Percentiles rank a stretch among this genome's conserved stretches.
These are phyloP conservation scores for Neurospora sp. DNA, from an alignment of 495 filamentous ascomycete species.

Conservation along the genomic window DNA sequence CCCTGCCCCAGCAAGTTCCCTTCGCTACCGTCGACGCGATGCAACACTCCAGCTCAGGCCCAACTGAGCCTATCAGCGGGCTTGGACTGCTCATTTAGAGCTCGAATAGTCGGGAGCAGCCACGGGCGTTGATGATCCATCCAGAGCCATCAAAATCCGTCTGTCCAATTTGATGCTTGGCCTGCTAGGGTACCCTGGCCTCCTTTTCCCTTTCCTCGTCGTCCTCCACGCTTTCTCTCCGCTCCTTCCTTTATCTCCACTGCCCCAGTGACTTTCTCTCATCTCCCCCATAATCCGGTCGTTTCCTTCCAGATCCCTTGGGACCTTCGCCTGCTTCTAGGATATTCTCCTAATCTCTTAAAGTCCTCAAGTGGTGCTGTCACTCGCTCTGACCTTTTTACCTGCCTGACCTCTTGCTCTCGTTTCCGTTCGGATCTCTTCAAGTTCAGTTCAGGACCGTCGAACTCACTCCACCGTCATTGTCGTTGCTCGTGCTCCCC, in stretches of 20 bases:
- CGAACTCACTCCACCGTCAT: background rate
- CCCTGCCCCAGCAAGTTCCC: background rate
- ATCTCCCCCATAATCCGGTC: background rate
- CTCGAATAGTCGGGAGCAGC: constrained; percentile 7
- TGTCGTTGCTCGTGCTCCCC: background rate
- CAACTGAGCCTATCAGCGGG: background rate
- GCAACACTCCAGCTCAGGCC: background rate
- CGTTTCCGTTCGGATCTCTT: constrained; percentile 1
- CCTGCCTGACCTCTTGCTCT: constrained; percentile 10
- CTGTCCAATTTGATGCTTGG: constrained; percentile 1
- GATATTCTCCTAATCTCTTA: background rate
- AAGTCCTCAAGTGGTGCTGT: constrained; percentile 10
- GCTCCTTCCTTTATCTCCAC: constrained; percentile 7
- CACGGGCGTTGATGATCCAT: constrained; percentile 4
- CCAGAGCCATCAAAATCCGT: background rate
- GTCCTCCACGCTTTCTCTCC: constrained; percentile 2
- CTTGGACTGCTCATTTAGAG: background rate
- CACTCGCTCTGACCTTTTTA: constrained; percentile 18
- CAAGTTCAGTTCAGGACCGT: background rate
- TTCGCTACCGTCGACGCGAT: background rate
- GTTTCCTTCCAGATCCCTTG: constrained; percentile 7
- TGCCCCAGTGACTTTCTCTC: constrained; percentile 2
- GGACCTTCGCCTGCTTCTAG: constrained; percentile 5
- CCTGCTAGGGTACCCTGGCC: constrained; percentile 1
- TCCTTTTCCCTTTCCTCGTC: constrained; percentile 5